Percentiles rank a stretch among this genome's conserved stretches.
These are phyloP conservation scores for Boletales sp. DNA, from an alignment of 768 basidiomycete species.

Conservation along the genomic window DNA sequence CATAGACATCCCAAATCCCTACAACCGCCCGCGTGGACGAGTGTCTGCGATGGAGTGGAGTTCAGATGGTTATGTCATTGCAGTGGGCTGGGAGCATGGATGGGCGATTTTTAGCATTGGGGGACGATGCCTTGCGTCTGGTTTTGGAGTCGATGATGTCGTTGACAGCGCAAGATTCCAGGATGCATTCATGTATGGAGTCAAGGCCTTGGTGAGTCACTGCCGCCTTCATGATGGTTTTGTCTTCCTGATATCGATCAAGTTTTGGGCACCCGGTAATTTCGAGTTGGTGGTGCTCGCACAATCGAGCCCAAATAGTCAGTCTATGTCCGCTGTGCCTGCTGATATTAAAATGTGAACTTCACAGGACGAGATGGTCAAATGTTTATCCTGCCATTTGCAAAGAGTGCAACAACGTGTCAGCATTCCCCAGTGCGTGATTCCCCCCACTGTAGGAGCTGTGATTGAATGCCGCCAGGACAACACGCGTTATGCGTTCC, in stretches of 20 bases:
- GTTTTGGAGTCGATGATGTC: slow-evolving; percentile 63
- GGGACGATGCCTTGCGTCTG: slow-evolving; percentile 80
- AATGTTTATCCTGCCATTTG: slow-evolving; percentile 85
- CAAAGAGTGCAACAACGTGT: slow-evolving; percentile 88
- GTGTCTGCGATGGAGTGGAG: slow-evolving; percentile 84
- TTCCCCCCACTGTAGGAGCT: not conserved
- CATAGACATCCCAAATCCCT: slow-evolving; percentile 60
- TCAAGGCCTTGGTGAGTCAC: slow-evolving; percentile 60
- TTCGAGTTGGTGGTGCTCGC: slow-evolving; percentile 82
- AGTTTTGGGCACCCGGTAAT: slow-evolving; percentile 96
- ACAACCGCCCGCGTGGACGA: slow-evolving; percentile 54
- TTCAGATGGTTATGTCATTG: slow-evolving; percentile 91
- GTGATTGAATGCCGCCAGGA: slow-evolving; percentile 50
- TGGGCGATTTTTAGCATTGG: slow-evolving; percentile 92
- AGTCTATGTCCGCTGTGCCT: slow-evolving; percentile 12
- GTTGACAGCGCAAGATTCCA: slow-evolving; percentile 62
- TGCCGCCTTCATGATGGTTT: not conserved
- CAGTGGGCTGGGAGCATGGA: slow-evolving; percentile 85
- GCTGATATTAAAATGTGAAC: slow-evolving; percentile 1
- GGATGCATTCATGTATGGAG: slow-evolving; percentile 83
- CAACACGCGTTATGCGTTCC: slow-evolving; percentile 91
- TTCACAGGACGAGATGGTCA: slow-evolving; percentile 58
- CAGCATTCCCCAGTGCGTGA: slow-evolving; percentile 83
- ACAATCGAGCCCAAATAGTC: slow-evolving; percentile 49
- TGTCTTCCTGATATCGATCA: not conserved